These are phyloP conservation scores for Rhinocladiella similis DNA, from an alignment of 2,329 filamentous ascomycete species.

Conservation along the genomic window DNA sequence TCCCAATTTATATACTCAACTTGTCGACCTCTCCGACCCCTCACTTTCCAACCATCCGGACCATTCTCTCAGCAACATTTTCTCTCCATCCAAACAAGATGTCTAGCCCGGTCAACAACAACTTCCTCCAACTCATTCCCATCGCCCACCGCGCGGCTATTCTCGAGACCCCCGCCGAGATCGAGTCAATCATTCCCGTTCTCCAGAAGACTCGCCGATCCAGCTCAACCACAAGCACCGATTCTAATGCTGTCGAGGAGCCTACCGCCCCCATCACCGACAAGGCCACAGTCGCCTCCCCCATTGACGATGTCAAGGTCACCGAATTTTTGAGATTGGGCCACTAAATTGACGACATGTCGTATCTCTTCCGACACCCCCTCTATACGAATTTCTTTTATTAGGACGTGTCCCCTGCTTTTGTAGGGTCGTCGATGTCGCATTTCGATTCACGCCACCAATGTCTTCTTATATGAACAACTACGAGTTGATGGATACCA, in stretches of 20 bases:
- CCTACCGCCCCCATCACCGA: slow-evolving; percentile 1
- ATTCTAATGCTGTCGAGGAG: slow-evolving; percentile 22
- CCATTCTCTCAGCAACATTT: not conserved
- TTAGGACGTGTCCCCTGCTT: not conserved
- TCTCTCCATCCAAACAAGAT: slow-evolving; percentile 11
- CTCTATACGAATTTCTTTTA: slow-evolving; percentile 4
- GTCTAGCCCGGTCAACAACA: slow-evolving; percentile 19
- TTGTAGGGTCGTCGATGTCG: too few species aligned
- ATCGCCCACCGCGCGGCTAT: slow-evolving; percentile 19
- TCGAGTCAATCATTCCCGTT: slow-evolving; percentile 21
- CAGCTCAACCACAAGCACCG: slow-evolving; percentile 25
- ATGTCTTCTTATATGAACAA: not conserved
- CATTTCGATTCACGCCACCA: not conserved
- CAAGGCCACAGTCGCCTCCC: slow-evolving; percentile 18
- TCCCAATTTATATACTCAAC: not conserved
- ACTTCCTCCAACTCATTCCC: slow-evolving; percentile 25
- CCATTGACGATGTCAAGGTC: slow-evolving; percentile 12
- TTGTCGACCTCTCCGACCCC: not conserved
- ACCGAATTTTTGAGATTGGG: slow-evolving; percentile 21
- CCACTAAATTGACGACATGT: slow-evolving; percentile 13
- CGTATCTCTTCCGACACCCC: not conserved
- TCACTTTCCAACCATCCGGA: not conserved
- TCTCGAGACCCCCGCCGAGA: slow-evolving; percentile 7
- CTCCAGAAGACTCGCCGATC: slow-evolving; percentile 27
- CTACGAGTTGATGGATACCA: not conserved